These are phyloP conservation scores for Nitzschia palea DNA, from an alignment of 108 stramenopile species.

Conservation along the genomic window DNA sequence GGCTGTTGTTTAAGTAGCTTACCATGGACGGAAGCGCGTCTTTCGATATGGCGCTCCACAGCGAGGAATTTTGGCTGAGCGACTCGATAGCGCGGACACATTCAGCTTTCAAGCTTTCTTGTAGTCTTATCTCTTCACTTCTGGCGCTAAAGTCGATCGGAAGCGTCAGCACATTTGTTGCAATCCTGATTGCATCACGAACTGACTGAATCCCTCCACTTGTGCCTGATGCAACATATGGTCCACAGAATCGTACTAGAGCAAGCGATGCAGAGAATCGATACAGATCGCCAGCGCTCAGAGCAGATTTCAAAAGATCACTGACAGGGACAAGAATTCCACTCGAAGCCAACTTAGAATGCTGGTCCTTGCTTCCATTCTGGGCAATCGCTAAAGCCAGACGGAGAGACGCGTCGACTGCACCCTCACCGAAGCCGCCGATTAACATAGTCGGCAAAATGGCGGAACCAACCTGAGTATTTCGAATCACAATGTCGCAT, in stretches of 20 bases:
- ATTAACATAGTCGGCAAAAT: constrained; percentile 71
- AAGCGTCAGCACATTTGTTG: constrained; percentile 59
- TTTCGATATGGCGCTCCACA: constrained; percentile 62
- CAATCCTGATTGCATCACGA: constrained; percentile 56
- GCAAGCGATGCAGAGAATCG: constrained; percentile 59
- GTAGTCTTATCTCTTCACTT: constrained; percentile 41
- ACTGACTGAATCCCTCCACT: constrained; percentile 55
- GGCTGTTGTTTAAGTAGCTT: constrained; percentile 40
- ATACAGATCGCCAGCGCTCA: constrained; percentile 57
- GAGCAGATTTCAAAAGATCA: constrained; percentile 61
- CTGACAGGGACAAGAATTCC: constrained; percentile 75
- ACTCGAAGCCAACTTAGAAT: constrained; percentile 59
- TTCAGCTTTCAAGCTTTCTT: constrained; percentile 59
- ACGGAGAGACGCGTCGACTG: constrained; percentile 57
- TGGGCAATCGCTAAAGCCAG: constrained; percentile 64
- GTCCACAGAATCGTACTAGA: constrained; percentile 74
- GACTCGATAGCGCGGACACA: constrained; percentile 70
- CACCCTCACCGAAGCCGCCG: constrained; percentile 70
- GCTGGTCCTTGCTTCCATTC: constrained; percentile 59
- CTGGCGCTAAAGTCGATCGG: constrained; percentile 40
- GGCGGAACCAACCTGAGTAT: constrained; percentile 37
- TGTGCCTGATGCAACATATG: constrained; percentile 48
- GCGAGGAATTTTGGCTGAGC: constrained; percentile 62
- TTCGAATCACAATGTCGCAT: constrained; percentile 51
- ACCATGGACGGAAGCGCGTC: constrained; percentile 69